Evolutionary conservation across 495 filamentous ascomycete species (phyloP).

Genomic region (Tricharina praecox): DNA sequence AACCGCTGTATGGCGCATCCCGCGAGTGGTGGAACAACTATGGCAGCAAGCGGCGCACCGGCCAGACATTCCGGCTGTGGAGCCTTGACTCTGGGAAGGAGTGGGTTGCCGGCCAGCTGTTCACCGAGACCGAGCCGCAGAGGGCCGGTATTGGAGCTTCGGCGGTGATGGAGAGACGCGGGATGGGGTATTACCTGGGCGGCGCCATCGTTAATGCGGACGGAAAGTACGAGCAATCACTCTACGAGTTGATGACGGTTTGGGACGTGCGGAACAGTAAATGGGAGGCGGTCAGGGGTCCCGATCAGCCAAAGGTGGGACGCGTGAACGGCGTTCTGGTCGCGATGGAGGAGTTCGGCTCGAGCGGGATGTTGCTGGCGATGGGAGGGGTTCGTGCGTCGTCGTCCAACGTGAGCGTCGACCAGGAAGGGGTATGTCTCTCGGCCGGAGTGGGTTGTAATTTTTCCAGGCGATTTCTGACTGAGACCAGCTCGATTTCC

Average conservation of each 20-base stretch:
- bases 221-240: too few species aligned
- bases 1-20: too few species aligned
- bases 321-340: background rate
- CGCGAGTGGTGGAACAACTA: background rate
- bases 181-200: background rate
- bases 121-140: background rate
- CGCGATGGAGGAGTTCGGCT: background rate
- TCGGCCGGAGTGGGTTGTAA: too few species aligned
- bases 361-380: background rate
- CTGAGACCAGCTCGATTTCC: conserved; percentile 3
- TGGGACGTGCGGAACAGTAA: background rate
- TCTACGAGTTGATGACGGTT: too few species aligned
- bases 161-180: background rate
- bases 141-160: background rate
- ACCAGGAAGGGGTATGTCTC: too few species aligned
- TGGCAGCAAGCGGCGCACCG: background rate
- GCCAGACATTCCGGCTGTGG: background rate
- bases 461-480: too few species aligned
- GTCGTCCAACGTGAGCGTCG: background rate
- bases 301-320: background rate
- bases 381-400: background rate
- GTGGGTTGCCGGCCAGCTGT: background rate
- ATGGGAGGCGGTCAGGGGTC: background rate
- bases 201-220: too few species aligned
- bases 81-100: background rate